Evolutionary conservation across 805 yeast species (phyloP).

Genomic region (Dipodascus geniculatus): DNA sequence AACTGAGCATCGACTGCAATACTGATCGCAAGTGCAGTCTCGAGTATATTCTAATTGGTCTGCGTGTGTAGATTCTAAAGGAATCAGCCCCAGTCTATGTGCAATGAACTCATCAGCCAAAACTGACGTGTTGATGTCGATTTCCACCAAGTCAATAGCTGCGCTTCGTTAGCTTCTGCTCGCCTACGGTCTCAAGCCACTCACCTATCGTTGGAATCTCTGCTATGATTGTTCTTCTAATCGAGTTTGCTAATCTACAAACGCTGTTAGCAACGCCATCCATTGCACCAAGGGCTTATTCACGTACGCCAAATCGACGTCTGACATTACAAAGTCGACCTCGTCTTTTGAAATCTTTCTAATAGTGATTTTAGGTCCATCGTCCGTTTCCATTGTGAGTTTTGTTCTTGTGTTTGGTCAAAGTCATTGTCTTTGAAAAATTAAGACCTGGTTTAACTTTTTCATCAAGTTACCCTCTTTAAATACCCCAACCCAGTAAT

Average conservation of each 20-base stretch:
- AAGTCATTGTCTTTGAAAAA: too few species aligned
- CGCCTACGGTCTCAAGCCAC: too few species aligned
- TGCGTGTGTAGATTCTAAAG: slow-evolving; percentile 73
- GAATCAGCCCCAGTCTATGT: slow-evolving; percentile 87
- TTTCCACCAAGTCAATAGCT: slow-evolving; percentile 92
- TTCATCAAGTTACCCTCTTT: neutral
- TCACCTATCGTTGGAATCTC: slow-evolving; percentile 82
- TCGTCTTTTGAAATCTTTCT: slow-evolving; percentile 75
- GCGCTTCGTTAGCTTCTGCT: too few species aligned
- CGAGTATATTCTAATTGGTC: slow-evolving; percentile 69
- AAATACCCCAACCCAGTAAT: too few species aligned
- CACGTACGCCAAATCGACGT: slow-evolving; percentile 62
- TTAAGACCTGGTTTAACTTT: too few species aligned
- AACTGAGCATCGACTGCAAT: slow-evolving; percentile 92
- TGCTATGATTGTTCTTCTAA: slow-evolving; percentile 84
- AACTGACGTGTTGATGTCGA: slow-evolving; percentile 85
- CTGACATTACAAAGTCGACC: slow-evolving; percentile 80
- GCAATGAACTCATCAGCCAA: slow-evolving; percentile 94
- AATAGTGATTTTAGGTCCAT: slow-evolving; percentile 75
- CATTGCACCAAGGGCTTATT: neutral
- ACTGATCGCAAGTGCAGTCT: slow-evolving; percentile 96
- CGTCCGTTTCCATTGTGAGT: slow-evolving; percentile 17
- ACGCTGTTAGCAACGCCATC: neutral
- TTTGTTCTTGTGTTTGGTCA: neutral
- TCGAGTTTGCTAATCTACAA: slow-evolving; percentile 62